Evolutionary conservation across 768 basidiomycete genomes (phyloP), one percentile per base, ranked within the genome.

Genomic region (Leucosporidium yakuticum): DNA sequence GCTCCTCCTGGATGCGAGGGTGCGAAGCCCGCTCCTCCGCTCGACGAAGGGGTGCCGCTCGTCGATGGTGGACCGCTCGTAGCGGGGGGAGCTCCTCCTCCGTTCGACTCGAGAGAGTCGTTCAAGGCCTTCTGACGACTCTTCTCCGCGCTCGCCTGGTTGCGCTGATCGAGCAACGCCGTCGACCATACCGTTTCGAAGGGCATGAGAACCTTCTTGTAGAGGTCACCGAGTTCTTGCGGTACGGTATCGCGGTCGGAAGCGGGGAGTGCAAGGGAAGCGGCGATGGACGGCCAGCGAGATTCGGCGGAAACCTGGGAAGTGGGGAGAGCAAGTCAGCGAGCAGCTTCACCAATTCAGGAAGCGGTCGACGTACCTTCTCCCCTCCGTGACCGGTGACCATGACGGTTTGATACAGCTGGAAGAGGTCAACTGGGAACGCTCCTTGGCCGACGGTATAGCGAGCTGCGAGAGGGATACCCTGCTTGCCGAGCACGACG

Each of bases 351-450:
- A 29, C 3, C 17, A 29, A 9, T 12, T 5, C 11, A 27, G 17
- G 53, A 19, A 14, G 53, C 15, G 25, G 21, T 6, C 15, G 15
- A 27, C 27, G 14, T 3, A 54, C 53, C 27, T 54, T 54, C 15
- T 25, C n/a, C 7, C 53, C 53, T 3, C 53, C 53, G 12, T 29
- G 25, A 29, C 53, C 53, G 25, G 25, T 54, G 23, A 54, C 53
- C 53, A 54, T 54, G 8, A 54, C 53, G 53, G 53, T 29, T 21
- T 54, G 53, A 27, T 54, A 54, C 25, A 54, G 53, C n/a, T 29
- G 11, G 53, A 27, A 54, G 23, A 54, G 53, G 53, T 25, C 25
- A 12, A 54, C 53, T 27, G 25, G 4, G 27, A 29, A n/a, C 27
- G 25, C 53, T 4, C 39, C 39, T 15, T 44, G 39, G 3, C 29